Evolutionary conservation across 2,329 filamentous ascomycete species (phyloP).

Genomic region (Alternaria brassicicola): DNA sequence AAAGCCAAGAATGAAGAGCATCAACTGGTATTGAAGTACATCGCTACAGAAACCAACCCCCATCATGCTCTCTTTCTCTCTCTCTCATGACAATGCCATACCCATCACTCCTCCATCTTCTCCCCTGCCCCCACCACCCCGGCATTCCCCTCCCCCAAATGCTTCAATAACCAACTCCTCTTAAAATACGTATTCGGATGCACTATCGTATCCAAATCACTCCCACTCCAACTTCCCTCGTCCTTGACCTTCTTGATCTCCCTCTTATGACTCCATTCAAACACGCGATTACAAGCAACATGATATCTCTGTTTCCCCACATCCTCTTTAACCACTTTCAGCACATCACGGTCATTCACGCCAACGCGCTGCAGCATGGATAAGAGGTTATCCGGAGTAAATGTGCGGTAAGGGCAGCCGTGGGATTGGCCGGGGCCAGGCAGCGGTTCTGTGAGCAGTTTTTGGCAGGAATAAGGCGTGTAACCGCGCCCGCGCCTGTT

Average conservation of each 20-base stretch:
- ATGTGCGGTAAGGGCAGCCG: slow-evolving; percentile 96
- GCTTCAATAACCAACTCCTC: slow-evolving; percentile 86
- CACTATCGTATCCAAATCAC: slow-evolving; percentile 90
- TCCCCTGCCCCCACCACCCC: slow-evolving; percentile 36
- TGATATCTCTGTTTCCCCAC: slow-evolving; percentile 88
- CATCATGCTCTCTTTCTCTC: too few relatives aligned
- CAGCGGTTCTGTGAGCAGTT: slow-evolving; percentile 87
- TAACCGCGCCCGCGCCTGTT: slow-evolving; percentile 88
- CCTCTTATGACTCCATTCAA: slow-evolving; percentile 80
- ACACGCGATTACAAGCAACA: slow-evolving; percentile 95
- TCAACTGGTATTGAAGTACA: background rate
- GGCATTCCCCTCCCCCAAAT: slow-evolving; percentile 62
- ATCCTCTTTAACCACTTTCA: slow-evolving; percentile 85
- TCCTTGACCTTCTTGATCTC: slow-evolving; percentile 60
- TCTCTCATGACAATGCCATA: too few relatives aligned
- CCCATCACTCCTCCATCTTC: slow-evolving; percentile 44
- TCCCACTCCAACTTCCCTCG: slow-evolving; percentile 57
- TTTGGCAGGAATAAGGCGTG: slow-evolving; percentile 91
- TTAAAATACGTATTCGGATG: slow-evolving; percentile 99
- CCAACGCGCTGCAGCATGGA: slow-evolving; percentile 77
- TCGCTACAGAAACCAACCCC: background rate
- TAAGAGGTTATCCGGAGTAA: slow-evolving; percentile 83
- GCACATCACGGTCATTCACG: slow-evolving; percentile 75
- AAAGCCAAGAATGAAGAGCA: background rate
- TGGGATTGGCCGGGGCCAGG: slow-evolving; percentile 88